These are phyloP conservation scores for Phaeoacremonium minimum DNA, from an alignment of 2,329 filamentous ascomycete genomes.

Conservation along the genomic window DNA sequence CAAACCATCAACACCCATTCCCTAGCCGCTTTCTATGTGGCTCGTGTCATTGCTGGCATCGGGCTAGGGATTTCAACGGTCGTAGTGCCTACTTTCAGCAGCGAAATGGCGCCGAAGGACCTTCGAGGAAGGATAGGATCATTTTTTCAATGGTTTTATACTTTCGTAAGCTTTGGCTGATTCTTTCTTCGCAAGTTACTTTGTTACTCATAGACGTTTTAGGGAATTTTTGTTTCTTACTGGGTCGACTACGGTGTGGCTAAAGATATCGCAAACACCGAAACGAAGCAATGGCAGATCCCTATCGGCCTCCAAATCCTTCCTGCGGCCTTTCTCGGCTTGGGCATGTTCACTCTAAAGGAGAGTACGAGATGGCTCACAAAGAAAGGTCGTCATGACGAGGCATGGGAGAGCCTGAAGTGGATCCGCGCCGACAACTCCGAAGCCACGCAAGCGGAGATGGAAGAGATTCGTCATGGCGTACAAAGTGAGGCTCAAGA, in stretches of 20 bases:
- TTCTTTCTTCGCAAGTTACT: constrained; percentile 8
- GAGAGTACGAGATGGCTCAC: constrained; percentile 48
- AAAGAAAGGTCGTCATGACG: constrained; percentile 33
- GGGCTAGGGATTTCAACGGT: constrained; percentile 25
- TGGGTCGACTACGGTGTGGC: constrained; percentile 42
- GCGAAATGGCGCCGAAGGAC: constrained; percentile 41
- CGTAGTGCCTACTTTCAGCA: constrained; percentile 35
- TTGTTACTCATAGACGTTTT: no score
- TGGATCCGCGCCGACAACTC: constrained; percentile 45
- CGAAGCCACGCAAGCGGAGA: constrained; percentile 31
- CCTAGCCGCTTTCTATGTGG: constrained; percentile 24
- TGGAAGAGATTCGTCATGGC: constrained; percentile 43
- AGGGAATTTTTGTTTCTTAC: constrained; percentile 20
- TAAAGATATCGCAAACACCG: constrained; percentile 16
- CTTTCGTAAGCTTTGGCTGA: constrained; percentile 34
- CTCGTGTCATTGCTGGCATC: constrained; percentile 22
- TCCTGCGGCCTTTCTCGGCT: constrained; percentile 38
- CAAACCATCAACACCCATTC: constrained; percentile 38
- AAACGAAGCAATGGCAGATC: constrained; percentile 53
- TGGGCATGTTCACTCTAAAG: constrained; percentile 41
- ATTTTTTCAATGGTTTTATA: constrained; percentile 41
- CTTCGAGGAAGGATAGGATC: constrained; percentile 36
- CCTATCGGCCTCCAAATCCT: constrained; percentile 48
- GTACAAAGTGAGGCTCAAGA: constrained; percentile 39
- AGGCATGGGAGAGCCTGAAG: constrained; percentile 40